Evolutionary conservation across 306 rosid species (phyloP), one percentile per base, ranked within the genome.

Genomic region (Ormosia semicastrata): DNA sequence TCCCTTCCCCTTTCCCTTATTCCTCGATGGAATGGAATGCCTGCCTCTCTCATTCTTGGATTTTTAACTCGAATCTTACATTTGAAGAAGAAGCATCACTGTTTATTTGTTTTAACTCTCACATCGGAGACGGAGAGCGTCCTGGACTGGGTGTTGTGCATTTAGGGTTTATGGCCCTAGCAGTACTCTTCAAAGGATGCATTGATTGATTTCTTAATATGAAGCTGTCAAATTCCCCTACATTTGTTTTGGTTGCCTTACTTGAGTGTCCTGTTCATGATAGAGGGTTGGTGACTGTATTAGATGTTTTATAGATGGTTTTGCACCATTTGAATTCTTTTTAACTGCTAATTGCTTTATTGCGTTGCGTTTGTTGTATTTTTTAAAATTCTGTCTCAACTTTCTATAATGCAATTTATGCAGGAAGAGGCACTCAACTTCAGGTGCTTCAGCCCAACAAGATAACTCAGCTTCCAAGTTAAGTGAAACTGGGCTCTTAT

Each of bases 391-490:
- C 0, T 60, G n/a, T 41, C 13, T 56, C 57, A 29, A 39, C 12
- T 12, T 76, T 82, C 66, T 17, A 29, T 74, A 0, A 37, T 75
- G 85, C 65, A 52, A 46, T 58, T 57, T 84, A 15, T 89, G 85
- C 96, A 95, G 99, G 91, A 92, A 90, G 86, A 88, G 97, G 78
- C 88, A 84, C 83, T 84, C 89, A 18, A 53, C 39, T 47, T 89
- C 98, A 17, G 82, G 87, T 71, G 15, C 88, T 9, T 85, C 92
- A 29, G 85, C 93, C 13, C 82, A 53, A 44, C 86, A 33, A 9
- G 93, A 86, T 33, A 76, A 57, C 64, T 88, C 97, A 33, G 83
- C 90, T 57, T 89, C 97, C 6, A 90, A 88, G 62, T 75, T 86
- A 37, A 79, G 93, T 81, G 90, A 88, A 64, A 71, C 94, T 40